Evolutionary conservation across 306 rosid genomes (phyloP), one percentile per base, ranked within the genome.

Genomic region (Pyrus bretschneideri): DNA sequence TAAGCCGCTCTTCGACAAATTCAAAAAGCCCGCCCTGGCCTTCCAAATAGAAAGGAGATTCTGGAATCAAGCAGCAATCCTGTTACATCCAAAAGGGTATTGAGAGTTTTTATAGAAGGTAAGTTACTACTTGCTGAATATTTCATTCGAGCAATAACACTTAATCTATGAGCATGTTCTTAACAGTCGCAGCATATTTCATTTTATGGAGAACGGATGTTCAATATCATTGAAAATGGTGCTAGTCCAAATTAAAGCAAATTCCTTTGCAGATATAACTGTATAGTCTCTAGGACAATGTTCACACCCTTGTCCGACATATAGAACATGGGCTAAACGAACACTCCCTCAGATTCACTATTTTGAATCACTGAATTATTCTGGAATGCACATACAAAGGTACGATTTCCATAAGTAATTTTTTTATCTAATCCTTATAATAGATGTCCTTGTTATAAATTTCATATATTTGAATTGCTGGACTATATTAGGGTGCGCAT

Each of bases 41-140:
- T 83, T 95, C 97, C 80, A 90, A 92, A 85, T 85, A 92, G 88
- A 94, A 95, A 30, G 97, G 92, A 72, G 96, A 90, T 87, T 95
- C 98, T 46, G 98, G 97, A 89, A 95, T 88, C 89, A 95, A 88
- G 88, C 98, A 92, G 84, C 98, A 95, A 85, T 92, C 97, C 98
- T 92, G 96, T 88, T 82, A 86, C 77, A 89, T 72, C 59, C 55
- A 68, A 81, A 42, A 63, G 69, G 79, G 69, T 55, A 79, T 88
- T 31, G 87, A 83, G 49, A 73, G 74, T 46, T 62, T 67, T 69
- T 70, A 42, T 15, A 61, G 27, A 38, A 30, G 74, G 46, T 46
- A 27, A 52, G 9, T 33, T 11, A 18, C 57, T 27, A 75, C 27
- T 35, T 9, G 22, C 12, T 57, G 22, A 33, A 40, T 31, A 70